Percentiles rank a stretch among this genome's conserved stretches.
These are phyloP conservation scores for Piper betle DNA, from an alignment of 164 flowering plant genomes.

Conservation along the genomic window DNA sequence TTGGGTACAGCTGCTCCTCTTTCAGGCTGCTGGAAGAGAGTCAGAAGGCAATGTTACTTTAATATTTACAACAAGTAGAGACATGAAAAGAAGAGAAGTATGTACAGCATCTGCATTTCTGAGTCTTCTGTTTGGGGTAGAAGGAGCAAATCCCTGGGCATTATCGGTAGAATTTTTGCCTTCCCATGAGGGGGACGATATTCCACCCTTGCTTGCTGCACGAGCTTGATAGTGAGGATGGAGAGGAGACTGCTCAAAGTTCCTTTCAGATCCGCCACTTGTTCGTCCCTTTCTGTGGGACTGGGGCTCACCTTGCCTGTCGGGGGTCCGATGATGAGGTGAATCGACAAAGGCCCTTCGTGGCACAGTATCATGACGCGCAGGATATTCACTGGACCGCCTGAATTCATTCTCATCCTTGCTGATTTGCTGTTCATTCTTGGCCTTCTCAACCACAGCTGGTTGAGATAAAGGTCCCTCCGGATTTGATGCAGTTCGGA, in stretches of 20 bases:
- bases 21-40: conserved; percentile 34
- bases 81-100: not conserved
- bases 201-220: not conserved
- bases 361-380: conserved; percentile 8
- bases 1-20: conserved; percentile 68
- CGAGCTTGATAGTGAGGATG: not conserved
- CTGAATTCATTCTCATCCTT: conserved; percentile 32
- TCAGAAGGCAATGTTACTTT: not conserved
- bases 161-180: not conserved
- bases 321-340: conserved; percentile 5
- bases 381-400: conserved; percentile 22
- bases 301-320: conserved; percentile 4
- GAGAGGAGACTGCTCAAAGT: not conserved
- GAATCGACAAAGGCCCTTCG: conserved; percentile 14
- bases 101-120: not conserved
- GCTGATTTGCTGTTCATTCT: conserved; percentile 21
- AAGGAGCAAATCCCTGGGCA: not conserved
- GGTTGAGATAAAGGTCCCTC: conserved; percentile 15
- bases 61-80: not conserved
- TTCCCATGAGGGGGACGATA: not conserved
- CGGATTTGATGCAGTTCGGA: conserved; percentile 11
- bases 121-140: not conserved
- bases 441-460: conserved; percentile 12
- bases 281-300: not conserved
- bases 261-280: not conserved